phyloP scores from a whole-genome alignment of 768 basidiomycete species.

The Crepidotus variabilis region DNA sequence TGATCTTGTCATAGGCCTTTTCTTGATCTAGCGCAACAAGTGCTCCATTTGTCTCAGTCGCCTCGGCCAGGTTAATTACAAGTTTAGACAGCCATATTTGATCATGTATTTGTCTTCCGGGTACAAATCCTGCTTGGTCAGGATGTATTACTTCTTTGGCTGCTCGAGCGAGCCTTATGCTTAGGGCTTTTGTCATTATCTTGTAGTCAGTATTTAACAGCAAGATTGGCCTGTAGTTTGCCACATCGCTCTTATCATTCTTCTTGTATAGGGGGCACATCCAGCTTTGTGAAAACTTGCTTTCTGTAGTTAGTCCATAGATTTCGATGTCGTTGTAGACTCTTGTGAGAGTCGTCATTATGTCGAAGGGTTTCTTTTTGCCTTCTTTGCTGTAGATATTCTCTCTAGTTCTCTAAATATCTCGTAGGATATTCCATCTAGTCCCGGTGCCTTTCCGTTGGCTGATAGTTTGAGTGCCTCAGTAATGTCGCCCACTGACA shows the following conservation, averaged over 20 bases:
- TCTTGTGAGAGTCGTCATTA: constrained; percentile 4
- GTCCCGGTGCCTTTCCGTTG: neutral
- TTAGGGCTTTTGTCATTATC: constrained; percentile 21
- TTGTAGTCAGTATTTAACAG: constrained; percentile 31
- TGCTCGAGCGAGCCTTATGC: constrained; percentile 13
- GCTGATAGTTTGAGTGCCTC: neutral
- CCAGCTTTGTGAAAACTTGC: constrained; percentile 27
- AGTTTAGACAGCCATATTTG: constrained; percentile 23
- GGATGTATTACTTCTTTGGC: constrained; percentile 21
- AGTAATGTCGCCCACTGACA: neutral
- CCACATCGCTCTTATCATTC: constrained; percentile 23
- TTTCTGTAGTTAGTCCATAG: constrained; percentile 9
- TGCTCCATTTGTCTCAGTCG: constrained; percentile 17
- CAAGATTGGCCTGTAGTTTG: constrained; percentile 33
- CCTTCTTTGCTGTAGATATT: constrained; percentile 16
- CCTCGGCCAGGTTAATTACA: constrained; percentile 21
- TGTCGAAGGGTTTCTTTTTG: constrained; percentile 19
- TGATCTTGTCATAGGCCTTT: constrained; percentile 34
- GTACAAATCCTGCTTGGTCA: constrained; percentile 35
- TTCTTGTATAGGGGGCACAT: constrained; percentile 42
- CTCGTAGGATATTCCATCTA: neutral
- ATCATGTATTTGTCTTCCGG: constrained; percentile 24
- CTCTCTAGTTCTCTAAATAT: neutral
- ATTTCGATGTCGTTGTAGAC: constrained; percentile 25
- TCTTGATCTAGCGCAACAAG: constrained; percentile 34